A percentile compares a stretch with the other conserved stretches of the same genome.
phyloP scores from a whole-genome alignment of 2,329 filamentous ascomycete genomes.

The Cladophialophora bantiana region DNA sequence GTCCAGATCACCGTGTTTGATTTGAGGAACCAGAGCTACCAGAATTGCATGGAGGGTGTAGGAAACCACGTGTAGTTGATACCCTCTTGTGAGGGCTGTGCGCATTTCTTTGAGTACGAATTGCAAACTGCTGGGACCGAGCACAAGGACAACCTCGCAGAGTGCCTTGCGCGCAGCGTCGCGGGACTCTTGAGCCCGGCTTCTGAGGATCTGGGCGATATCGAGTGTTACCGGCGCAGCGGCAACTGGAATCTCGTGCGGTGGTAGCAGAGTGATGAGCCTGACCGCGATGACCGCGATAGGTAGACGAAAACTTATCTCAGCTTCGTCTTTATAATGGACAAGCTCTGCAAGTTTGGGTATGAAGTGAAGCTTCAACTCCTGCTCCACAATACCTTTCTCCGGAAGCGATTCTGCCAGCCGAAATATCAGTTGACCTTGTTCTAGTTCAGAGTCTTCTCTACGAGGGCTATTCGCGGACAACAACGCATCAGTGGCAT shows the following conservation, averaged over 20 bases:
- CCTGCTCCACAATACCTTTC: conserved; percentile 70
- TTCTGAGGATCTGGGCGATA: conserved; percentile 89
- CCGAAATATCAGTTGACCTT: conserved; percentile 40
- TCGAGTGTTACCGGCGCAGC: conserved; percentile 87
- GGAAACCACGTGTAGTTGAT: conserved; percentile 92
- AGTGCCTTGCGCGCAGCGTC: conserved; percentile 91
- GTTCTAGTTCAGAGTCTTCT: conserved; percentile 36
- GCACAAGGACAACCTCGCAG: conserved; percentile 78
- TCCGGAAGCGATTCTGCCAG: conserved; percentile 73
- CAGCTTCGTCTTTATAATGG: conserved; percentile 92
- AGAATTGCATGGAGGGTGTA: conserved; percentile 94
- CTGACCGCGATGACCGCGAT: conserved; percentile 90
- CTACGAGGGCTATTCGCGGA: conserved; percentile 54
- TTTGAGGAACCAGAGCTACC: conserved; percentile 73
- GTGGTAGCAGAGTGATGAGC: conserved; percentile 79
- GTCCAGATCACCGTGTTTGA: conserved; percentile 83
- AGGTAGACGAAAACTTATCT: conserved; percentile 89
- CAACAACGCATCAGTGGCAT: conserved; percentile 78
- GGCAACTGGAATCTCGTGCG: conserved; percentile 73
- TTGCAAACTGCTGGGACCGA: conserved; percentile 83
- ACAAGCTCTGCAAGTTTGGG: conserved; percentile 83
- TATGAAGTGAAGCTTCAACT: conserved; percentile 77
- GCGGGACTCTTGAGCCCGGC: conserved; percentile 83
- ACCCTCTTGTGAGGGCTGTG: conserved; percentile 81
- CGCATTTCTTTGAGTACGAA: conserved; percentile 94